These are phyloP conservation scores for Aspergillus sp. DNA, from an alignment of 2,329 filamentous ascomycete genomes.

Conservation along the genomic window DNA sequence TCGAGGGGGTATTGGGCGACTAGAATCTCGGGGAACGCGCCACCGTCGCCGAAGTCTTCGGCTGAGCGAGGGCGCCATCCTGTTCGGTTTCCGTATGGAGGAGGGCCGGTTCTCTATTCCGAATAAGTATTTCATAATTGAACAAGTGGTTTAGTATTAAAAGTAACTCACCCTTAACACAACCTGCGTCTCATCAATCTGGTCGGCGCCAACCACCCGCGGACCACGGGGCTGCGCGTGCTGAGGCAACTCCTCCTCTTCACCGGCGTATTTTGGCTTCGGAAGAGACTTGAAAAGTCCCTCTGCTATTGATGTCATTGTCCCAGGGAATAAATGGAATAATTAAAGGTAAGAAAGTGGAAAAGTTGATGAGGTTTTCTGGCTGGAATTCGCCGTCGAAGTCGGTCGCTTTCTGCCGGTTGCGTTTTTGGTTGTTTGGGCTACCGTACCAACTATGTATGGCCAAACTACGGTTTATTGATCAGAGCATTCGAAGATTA, in stretches of 20 bases:
- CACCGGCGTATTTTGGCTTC: constrained; percentile 83
- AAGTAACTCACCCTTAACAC: constrained; percentile 58
- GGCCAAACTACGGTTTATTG: background rate
- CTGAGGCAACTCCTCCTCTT: constrained; percentile 71
- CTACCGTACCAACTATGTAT: background rate
- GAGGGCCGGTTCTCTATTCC: constrained; percentile 66
- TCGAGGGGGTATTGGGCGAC: constrained; percentile 93
- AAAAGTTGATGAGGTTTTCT: constrained; percentile 5
- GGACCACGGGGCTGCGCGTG: constrained; percentile 71
- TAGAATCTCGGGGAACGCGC: constrained; percentile 88
- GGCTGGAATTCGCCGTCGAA: constrained; percentile 1
- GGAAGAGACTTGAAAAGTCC: constrained; percentile 75
- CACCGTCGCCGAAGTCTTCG: constrained; percentile 93
- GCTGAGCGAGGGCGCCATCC: constrained; percentile 85
- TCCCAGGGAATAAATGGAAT: constrained; percentile 10
- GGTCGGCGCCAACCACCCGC: constrained; percentile 69
- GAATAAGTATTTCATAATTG: background rate
- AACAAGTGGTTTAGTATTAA: constrained; percentile 6
- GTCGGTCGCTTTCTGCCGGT: background rate
- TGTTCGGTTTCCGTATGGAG: constrained; percentile 75
- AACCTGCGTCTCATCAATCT: constrained; percentile 79
- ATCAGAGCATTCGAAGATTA: background rate
- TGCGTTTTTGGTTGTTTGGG: background rate
- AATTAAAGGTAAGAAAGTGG: constrained; percentile 12
- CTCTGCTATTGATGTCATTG: constrained; percentile 61